These are phyloP conservation scores for Aegilops umbellulata DNA, from an alignment of 176 grass and related monocot species.

Conservation along the genomic window DNA sequence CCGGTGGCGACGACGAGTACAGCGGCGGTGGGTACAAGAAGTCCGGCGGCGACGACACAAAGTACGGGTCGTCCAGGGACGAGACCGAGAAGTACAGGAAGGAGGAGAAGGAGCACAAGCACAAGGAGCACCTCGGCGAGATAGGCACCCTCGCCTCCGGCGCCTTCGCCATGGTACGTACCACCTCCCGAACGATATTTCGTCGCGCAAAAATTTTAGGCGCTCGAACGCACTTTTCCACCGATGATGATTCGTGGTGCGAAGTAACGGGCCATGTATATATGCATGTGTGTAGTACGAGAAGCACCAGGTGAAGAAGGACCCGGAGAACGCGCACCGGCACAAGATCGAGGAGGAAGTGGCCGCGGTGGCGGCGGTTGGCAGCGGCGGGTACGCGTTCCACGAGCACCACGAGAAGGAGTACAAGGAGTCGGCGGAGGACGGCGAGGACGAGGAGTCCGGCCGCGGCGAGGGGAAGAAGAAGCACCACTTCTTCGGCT, in stretches of 20 bases:
- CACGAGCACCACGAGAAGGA: constrained; percentile 85
- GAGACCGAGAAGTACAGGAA: constrained; percentile 50
- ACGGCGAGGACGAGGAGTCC: constrained; percentile 46
- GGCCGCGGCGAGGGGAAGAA: constrained; percentile 52
- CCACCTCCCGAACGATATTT: background rate
- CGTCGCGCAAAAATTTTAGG: background rate
- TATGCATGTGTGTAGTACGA: constrained; percentile 52
- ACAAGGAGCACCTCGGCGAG: constrained; percentile 75
- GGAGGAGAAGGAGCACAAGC: constrained; percentile 77
- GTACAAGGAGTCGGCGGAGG: constrained; percentile 38
- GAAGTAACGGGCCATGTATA: background rate
- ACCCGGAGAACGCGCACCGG: constrained; percentile 65
- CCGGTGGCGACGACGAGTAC: background rate
- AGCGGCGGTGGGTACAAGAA: background rate
- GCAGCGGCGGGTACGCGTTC: constrained; percentile 68
- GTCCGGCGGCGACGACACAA: background rate
- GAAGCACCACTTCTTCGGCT: constrained; percentile 66
- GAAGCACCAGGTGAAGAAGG: constrained; percentile 81
- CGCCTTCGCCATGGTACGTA: constrained; percentile 64
- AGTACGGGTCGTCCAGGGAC: constrained; percentile 22
- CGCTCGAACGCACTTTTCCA: background rate
- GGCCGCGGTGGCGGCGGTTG: constrained; percentile 52
- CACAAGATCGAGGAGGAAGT: constrained; percentile 82
- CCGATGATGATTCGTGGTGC: background rate
- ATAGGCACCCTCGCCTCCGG: constrained; percentile 57